Conservation (phyloP, 305 asterid species). For the Striga hermonthica region DNA sequence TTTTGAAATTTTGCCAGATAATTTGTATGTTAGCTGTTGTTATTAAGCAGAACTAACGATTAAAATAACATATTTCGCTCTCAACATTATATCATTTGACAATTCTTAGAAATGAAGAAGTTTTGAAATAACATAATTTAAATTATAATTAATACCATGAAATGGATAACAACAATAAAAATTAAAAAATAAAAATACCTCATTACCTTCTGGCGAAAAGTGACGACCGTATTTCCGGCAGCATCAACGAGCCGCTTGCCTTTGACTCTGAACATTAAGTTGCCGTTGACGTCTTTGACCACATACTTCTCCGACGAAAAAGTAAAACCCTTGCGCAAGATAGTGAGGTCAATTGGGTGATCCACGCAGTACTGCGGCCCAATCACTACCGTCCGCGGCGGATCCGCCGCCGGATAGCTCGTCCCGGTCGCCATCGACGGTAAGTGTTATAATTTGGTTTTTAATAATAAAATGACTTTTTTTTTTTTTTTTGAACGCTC, state of each 20-base stretch:
- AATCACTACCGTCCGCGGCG: constrained; percentile 3
- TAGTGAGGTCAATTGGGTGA: constrained; percentile 20
- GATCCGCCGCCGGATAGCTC: constrained; percentile 5
- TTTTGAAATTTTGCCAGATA: too few species aligned
- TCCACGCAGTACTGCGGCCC: constrained; percentile 23
- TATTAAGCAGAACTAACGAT: too few species aligned
- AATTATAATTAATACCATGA: too few species aligned
- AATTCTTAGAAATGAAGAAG: too few species aligned
- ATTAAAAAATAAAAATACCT: background rate
- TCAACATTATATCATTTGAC: too few species aligned
- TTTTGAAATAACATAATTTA: too few species aligned
- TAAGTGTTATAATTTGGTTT: too few species aligned
- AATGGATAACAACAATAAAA: background rate
- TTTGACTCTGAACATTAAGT: constrained; percentile 30
- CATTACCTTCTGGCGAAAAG: constrained; percentile 33
- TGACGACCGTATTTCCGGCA: constrained; percentile 28
- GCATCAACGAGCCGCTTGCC: constrained; percentile 28
- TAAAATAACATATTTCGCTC: too few species aligned
- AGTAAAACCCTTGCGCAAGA: constrained; percentile 19
- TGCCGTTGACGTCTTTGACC: constrained; percentile 28
- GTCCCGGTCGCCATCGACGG: background rate
- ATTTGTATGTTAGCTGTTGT: too few species aligned
- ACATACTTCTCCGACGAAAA: constrained; percentile 7
- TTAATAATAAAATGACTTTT: too few species aligned
- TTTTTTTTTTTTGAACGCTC: too few species aligned